A percentile compares a stretch with the other conserved stretches of the same genome.
phyloP scores from a whole-genome alignment of 2,329 filamentous ascomycete species.

The Escovopsis sp. region DNA sequence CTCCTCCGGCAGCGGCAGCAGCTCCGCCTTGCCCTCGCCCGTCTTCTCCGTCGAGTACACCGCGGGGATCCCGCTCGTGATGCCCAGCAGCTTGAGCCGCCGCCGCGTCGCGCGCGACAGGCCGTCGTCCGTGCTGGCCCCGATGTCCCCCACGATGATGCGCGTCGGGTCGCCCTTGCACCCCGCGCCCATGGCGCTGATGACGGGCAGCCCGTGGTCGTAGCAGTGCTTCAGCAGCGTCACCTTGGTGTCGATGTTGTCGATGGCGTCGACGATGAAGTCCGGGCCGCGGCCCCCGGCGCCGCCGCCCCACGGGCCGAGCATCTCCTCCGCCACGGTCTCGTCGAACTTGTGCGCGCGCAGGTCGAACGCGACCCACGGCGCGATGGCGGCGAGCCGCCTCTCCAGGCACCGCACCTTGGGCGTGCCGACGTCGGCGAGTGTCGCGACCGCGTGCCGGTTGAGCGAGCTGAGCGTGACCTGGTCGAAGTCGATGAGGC shows the following conservation, averaged over 20 bases:
- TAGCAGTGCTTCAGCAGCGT: slow-evolving; percentile 79
- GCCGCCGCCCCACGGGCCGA: slow-evolving; percentile 43
- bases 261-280: slow-evolving; percentile 93
- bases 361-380: slow-evolving; percentile 85
- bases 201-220: slow-evolving; percentile 61
- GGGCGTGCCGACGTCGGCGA: slow-evolving; percentile 82
- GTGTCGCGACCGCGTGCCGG: slow-evolving; percentile 85
- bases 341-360: slow-evolving; percentile 70
- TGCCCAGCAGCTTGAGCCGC: slow-evolving; percentile 60
- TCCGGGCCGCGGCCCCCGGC: slow-evolving; percentile 45
- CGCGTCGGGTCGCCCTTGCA: slow-evolving; percentile 80
- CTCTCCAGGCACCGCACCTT: slow-evolving; percentile 79
- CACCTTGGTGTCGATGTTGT: slow-evolving; percentile 97
- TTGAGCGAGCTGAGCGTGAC: slow-evolving; percentile 90
- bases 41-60: slow-evolving; percentile 88
- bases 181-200: slow-evolving; percentile 91
- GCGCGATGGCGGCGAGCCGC: slow-evolving; percentile 70
- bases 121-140: slow-evolving; percentile 72
- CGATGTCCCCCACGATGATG: slow-evolving; percentile 85
- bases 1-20: slow-evolving; percentile 75
- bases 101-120: slow-evolving; percentile 75
- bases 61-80: slow-evolving; percentile 74
- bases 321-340: slow-evolving; percentile 46
- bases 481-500: slow-evolving; percentile 94
- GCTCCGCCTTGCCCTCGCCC: slow-evolving; percentile 76